Evolutionary conservation across 2,329 filamentous ascomycete genomes (phyloP), one percentile per base, ranked within the genome.

Genomic region (Aureobasidium melanogenum): DNA sequence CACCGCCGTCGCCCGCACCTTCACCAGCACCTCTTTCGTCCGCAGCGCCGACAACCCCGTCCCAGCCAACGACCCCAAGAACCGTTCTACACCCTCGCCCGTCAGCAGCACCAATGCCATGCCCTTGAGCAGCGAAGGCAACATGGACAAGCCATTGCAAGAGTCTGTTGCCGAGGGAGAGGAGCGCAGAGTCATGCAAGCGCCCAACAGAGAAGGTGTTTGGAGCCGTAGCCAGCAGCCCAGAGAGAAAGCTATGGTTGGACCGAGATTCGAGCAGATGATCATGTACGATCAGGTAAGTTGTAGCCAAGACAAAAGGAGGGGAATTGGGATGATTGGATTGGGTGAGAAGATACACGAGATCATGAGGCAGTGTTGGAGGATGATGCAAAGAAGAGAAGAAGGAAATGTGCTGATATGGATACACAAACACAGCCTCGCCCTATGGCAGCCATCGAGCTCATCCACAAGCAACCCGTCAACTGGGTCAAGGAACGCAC

Each of bases 191-290:
- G 76, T 82, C 61, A 76, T 80, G 74, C 94, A 99, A 80, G 90
- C 93, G 34, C 94, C 94, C 24, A 99, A 99, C 80, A 85, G 91
- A 65, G 77, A 80, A 63, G 84, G 77, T 6, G 82, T 90, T 63
- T 99, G 94, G 94, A 91, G 90, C 64, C 79, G 84, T 71, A 96
- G 85, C 78, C 94, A 99, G 82, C 84, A 85, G 75, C 85, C 91
- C 41, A 83, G 93, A 69, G 82, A 84, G 59, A 77, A 85, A 75
- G 94, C 91, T 58, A 99, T 99, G 93, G 85, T 86, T 44, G 94
- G 94, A 44, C 94, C 94, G 66, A 82, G 93, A 68, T 99, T 99
- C 71, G 94, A 99, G 81, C 93, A 97, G 84, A 97, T 91, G 36
- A 90, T 96, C 71, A 93, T 97, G 78, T 85, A 87, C 69, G 78